Conservation (phyloP, 2,329 filamentous ascomycete genomes). For the Cyphellophora attinorum region DNA sequence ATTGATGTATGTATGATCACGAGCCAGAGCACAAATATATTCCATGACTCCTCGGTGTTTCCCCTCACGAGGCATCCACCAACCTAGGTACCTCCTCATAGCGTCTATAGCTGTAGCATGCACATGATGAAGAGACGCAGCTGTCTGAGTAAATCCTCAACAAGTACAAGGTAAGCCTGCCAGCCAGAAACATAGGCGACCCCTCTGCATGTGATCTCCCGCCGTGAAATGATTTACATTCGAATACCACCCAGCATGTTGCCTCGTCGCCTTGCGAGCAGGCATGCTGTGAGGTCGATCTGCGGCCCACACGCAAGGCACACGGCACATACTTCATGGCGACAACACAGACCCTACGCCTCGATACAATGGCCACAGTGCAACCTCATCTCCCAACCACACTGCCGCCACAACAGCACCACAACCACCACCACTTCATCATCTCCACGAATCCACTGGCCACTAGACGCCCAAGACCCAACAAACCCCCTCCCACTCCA, state of each 20-base stretch:
- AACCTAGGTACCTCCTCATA: neutral
- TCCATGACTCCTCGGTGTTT: neutral
- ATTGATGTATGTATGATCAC: too few relatives aligned
- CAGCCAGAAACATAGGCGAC: neutral
- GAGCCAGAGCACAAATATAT: too few relatives aligned
- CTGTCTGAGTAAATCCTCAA: neutral
- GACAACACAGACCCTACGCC: neutral
- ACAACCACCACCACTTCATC: neutral
- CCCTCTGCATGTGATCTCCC: too few relatives aligned
- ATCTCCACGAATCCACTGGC: neutral
- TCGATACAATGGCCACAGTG: neutral
- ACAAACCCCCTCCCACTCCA: constrained; percentile 5
- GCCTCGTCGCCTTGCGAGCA: constrained; percentile 1
- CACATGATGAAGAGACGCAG: neutral
- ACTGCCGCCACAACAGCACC: neutral
- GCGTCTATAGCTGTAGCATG: neutral
- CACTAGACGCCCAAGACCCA: neutral
- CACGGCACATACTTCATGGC: neutral
- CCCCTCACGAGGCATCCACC: neutral
- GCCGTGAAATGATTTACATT: too few relatives aligned
- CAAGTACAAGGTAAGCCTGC: neutral
- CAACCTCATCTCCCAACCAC: neutral
- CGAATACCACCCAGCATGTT: neutral
- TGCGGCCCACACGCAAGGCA: too few relatives aligned
- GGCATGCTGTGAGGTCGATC: too few relatives aligned